Evolutionary conservation across 257 asterid genomes (phyloP), one percentile per base, ranked within the genome.

Genomic region (Vinca minor): DNA sequence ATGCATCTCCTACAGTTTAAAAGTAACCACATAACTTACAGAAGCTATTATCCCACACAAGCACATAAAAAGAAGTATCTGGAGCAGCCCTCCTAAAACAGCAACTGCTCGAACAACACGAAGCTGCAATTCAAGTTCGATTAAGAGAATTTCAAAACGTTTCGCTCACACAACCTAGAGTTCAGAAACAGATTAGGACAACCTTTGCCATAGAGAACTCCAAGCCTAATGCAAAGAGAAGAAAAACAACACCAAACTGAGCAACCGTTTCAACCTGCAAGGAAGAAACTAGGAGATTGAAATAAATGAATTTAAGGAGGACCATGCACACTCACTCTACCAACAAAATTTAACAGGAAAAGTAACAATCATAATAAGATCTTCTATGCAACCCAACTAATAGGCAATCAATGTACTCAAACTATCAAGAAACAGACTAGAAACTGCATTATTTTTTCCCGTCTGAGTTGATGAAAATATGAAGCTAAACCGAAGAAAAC

Each of bases 121-220:
- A 75, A 88, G 84, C 96, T 88, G 88, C 81, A 78, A 63, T 53
- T 36, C 66, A 64, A 63, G 29, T 50, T 21, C 10, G 18, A 23
- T 50, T 50, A 9, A 50, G 34, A 63, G 25, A 55, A 39, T 23
- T 28, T 28, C 64, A 41, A 18, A 50, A 26, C 68, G 42, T 53
- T 68, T 55, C 36, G 36, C 47, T 63, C 34, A 53, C 46, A 49
- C 39, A 66, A 74, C 32, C 7, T 63, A 42, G 50, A 49, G 49
- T 62, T 52, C 50, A 62, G 75, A 48, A 39, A 47, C 58, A 34
- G 46, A 68, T 54, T 61, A 64, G 58, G n/a, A 86, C 93, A n/a
- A 86, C 93, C 96, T 88, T 88, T 69, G 84, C 88, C 59, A 86
- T 74, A 31, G 96, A 88, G 80, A 88, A 86, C 68, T 88, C 96